Evolutionary conservation across 2,329 filamentous ascomycete species (phyloP), one percentile per base, ranked within the genome.

Genomic region (Microsporum audouinii): DNA sequence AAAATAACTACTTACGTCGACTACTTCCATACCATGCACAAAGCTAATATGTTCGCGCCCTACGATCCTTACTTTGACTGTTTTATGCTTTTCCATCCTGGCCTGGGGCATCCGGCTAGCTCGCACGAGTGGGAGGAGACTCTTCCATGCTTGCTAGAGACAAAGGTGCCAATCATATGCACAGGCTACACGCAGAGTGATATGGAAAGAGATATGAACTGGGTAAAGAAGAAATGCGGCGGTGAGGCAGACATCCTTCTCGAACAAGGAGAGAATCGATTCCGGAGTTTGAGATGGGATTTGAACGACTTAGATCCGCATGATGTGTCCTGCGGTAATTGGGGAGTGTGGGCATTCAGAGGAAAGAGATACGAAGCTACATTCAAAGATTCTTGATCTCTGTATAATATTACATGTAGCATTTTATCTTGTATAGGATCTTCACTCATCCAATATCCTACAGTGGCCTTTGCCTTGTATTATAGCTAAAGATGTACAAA

Each of bases 21-120:
- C 68, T 96, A 99, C 77, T 99, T 95, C 78, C 92, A 99, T 75
- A 97, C 89, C 1, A 84, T 99, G 67, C 92, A 99, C 77, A 85
- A 91, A 72, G 88, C 92, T 0, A 88, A 90, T 56, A 83, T 91
- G 71, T 99, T 97, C 77, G 85, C 88, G 62, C 94, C 95, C 0
- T 96, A 95, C 71, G 94, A 99, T 71, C 94, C 94, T 0, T 99
- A 99, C 77, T 96, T 99, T 73, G 94, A 99, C 78, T 94, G 89
- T 74, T 96, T 99, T 71, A 86, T 99, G 69, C 82, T 96, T 58
- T 99, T 97, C 80, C 95, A 99, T 71, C 95, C 95, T 0, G 95
- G 95, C 6, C 82, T 99, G 17, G 95, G 94, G 10, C 94, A 99
- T 73, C 91, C 95, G 0, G 90, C 91, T 12, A 92, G 88, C 70